These are phyloP conservation scores for Pythium brassicae DNA, from an alignment of 352 stramenopile genomes.

Conservation along the genomic window DNA sequence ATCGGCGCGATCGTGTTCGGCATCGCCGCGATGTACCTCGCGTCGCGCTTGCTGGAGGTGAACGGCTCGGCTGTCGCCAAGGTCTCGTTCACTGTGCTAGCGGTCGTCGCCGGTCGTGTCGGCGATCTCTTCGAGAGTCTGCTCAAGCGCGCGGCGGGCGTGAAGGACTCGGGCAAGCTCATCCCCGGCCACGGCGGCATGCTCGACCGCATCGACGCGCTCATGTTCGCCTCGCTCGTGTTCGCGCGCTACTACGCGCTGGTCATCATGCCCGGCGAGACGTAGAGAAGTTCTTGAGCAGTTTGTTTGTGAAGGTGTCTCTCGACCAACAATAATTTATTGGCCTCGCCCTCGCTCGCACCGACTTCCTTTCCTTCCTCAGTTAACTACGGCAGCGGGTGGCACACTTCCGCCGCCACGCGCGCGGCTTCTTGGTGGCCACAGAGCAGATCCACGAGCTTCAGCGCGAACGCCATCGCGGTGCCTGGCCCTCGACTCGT, in stretches of 20 bases:
- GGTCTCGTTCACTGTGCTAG: slow-evolving; percentile 84
- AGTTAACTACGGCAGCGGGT: slow-evolving; percentile 5
- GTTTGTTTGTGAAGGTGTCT: background rate
- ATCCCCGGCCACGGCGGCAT: slow-evolving; percentile 96
- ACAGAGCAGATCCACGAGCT: slow-evolving; percentile 50
- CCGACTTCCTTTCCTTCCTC: slow-evolving; percentile 28
- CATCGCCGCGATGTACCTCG: slow-evolving; percentile 85
- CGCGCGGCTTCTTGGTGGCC: slow-evolving; percentile 29
- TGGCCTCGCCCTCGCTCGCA: background rate
- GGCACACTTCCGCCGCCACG: slow-evolving; percentile 39
- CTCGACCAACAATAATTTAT: background rate
- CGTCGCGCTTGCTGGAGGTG: slow-evolving; percentile 58
- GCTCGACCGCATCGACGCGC: slow-evolving; percentile 94
- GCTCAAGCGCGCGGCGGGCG: slow-evolving; percentile 91
- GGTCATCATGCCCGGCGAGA: slow-evolving; percentile 19
- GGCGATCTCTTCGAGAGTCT: slow-evolving; percentile 95
- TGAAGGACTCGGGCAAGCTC: slow-evolving; percentile 95
- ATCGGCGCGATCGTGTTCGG: slow-evolving; percentile 83
- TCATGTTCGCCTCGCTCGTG: slow-evolving; percentile 87
- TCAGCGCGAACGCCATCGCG: slow-evolving; percentile 46
- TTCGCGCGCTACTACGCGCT: slow-evolving; percentile 62
- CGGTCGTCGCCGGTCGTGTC: slow-evolving; percentile 90
- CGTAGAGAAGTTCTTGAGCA: background rate
- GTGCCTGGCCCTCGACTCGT: slow-evolving; percentile 56
- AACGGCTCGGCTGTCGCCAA: slow-evolving; percentile 76